Conservation (phyloP, 768 basidiomycete genomes). For the Mycena amicta region DNA sequence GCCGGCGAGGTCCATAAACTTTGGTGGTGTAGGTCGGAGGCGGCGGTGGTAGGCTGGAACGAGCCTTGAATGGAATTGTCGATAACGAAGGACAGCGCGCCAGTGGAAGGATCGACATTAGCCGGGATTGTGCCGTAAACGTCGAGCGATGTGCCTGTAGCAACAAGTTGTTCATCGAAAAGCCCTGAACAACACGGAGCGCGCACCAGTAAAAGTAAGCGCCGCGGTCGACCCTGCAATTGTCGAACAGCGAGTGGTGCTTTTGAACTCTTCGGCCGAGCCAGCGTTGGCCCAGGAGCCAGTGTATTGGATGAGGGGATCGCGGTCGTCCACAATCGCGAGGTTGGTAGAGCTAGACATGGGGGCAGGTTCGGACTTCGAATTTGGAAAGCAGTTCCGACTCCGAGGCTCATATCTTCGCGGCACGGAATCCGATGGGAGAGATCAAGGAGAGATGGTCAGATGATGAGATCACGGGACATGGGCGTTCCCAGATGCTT, state of each 20-base stretch:
- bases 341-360: conserved; percentile 37
- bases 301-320: conserved; percentile 1
- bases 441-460: no score
- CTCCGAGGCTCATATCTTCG: no score
- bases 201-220: conserved; percentile 6
- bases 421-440: no score
- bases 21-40: conserved; percentile 1
- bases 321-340: conserved; percentile 7
- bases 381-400: no score
- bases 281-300: conserved; percentile 3
- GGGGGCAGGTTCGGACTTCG: no score
- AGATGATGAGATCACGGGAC: no score
- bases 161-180: not conserved
- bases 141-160: conserved; percentile 5
- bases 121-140: conserved; percentile 4
- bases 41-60: not conserved
- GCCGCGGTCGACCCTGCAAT: conserved; percentile 3
- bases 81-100: conserved; percentile 1
- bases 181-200: not conserved
- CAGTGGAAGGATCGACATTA: not conserved
- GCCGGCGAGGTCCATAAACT: not conserved
- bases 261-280: not conserved
- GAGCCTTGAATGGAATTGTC: not conserved
- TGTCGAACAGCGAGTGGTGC: not conserved
- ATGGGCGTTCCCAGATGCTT: no score